These are phyloP conservation scores for Sporisorium iseilematis-ciliati DNA, from an alignment of 1,284 basidiomycete genomes.

Conservation along the genomic window DNA sequence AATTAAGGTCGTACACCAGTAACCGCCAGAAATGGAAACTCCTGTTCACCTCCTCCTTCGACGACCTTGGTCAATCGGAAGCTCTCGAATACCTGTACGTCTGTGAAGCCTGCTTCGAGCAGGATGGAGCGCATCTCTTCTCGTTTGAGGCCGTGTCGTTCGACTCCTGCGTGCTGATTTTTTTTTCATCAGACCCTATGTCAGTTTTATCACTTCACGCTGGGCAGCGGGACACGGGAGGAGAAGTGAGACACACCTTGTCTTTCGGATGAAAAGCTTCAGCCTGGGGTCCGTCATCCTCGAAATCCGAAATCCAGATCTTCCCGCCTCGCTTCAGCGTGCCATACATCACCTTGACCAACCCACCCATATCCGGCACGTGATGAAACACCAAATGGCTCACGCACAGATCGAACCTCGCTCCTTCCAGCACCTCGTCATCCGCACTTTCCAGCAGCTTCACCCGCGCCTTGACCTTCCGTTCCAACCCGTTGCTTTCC, in stretches of 20 bases:
- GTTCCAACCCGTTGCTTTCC: not conserved
- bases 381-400: constrained; percentile 55
- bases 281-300: constrained; percentile 34
- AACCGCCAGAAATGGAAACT: constrained; percentile 44
- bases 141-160: constrained; percentile 44
- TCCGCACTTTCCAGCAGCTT: constrained; percentile 42
- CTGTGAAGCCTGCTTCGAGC: constrained; percentile 26
- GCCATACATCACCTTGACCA: constrained; percentile 33
- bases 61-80: constrained; percentile 43
- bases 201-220: too few species aligned
- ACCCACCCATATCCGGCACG: constrained; percentile 33
- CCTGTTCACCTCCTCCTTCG: constrained; percentile 14
- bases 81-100: constrained; percentile 49
- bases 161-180: constrained; percentile 43
- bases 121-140: constrained; percentile 41
- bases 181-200: not conserved
- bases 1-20: constrained; percentile 32
- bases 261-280: constrained; percentile 49
- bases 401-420: constrained; percentile 32
- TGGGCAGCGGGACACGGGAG: not conserved
- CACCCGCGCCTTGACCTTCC: constrained; percentile 27
- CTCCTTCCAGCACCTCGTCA: constrained; percentile 26
- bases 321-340: constrained; percentile 19
- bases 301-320: constrained; percentile 48
- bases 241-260: constrained; percentile 25